Conservation (phyloP, 2,329 filamentous ascomycete species). For the Lachnellula suecica region DNA sequence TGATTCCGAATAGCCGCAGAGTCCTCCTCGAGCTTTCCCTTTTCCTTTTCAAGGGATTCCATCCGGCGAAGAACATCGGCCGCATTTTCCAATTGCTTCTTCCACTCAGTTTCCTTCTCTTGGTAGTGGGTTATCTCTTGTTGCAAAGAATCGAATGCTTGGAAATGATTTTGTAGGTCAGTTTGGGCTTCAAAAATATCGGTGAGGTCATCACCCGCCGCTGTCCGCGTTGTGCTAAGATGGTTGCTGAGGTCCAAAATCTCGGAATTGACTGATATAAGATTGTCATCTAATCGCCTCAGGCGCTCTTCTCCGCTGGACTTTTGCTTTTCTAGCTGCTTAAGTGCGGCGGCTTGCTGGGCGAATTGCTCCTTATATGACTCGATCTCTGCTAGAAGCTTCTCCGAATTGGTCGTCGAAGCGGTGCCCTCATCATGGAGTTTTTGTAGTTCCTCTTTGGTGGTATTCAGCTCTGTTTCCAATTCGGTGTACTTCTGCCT, state of each 20-base stretch:
- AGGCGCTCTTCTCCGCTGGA: neutral
- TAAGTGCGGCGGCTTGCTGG: constrained; percentile 8
- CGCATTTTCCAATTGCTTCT: neutral
- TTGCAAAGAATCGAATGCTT: neutral
- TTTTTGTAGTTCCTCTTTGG: constrained; percentile 7
- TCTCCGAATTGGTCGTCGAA: neutral
- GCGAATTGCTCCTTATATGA: constrained; percentile 12
- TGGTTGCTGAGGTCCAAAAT: neutral
- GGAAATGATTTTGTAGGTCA: neutral
- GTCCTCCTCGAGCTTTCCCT: neutral
- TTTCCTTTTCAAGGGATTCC: neutral
- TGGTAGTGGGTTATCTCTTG: neutral
- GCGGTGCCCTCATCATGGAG: neutral
- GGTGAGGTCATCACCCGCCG: neutral
- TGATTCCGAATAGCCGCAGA: neutral
- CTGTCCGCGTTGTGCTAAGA: neutral
- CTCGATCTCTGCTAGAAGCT: constrained; percentile 8
- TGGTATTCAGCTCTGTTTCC: constrained; percentile 4
- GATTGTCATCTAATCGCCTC: neutral
- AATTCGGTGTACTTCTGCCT: constrained; percentile 12
- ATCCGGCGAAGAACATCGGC: neutral
- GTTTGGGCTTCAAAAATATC: neutral
- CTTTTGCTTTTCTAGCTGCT: constrained; percentile 8
- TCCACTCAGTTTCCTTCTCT: neutral
- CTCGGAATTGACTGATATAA: neutral